A percentile compares a stretch with the other conserved stretches of the same genome.
phyloP scores from a whole-genome alignment of 2,329 filamentous ascomycete genomes.

The Calonectria hawksworthii region DNA sequence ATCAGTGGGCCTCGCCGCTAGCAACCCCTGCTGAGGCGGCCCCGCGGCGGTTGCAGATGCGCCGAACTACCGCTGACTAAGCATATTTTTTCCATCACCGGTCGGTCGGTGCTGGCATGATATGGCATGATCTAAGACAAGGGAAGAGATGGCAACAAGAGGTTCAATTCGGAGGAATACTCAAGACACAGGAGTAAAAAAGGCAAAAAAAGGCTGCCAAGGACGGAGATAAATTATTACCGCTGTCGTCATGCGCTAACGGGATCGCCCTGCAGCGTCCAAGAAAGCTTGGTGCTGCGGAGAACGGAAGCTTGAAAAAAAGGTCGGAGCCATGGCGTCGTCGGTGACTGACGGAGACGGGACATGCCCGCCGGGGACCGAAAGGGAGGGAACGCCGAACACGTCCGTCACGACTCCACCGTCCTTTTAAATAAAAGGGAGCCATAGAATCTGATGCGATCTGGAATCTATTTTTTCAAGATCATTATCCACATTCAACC shows the following conservation, averaged over 20 bases:
- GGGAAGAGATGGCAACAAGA: neutral
- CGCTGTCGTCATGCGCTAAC: neutral
- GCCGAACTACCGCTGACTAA: constrained; percentile 5
- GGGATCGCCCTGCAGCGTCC: neutral
- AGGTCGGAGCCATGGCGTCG: neutral
- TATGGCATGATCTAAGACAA: neutral
- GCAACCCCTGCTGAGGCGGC: neutral
- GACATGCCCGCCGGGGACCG: neutral
- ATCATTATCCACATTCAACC: neutral
- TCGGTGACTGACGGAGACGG: neutral
- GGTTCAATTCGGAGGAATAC: neutral
- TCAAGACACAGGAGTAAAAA: neutral
- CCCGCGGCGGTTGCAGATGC: neutral
- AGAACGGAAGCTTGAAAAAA: neutral
- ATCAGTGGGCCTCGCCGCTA: neutral
- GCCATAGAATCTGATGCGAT: neutral
- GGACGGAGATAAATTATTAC: neutral
- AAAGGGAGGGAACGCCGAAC: neutral
- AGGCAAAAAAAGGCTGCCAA: neutral
- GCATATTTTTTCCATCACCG: neutral
- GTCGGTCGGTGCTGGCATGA: neutral
- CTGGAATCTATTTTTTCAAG: neutral
- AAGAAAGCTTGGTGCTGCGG: neutral
- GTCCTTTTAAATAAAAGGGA: neutral
- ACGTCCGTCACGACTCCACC: neutral